Percentiles rank a stretch among this genome's conserved stretches.
Conservation (phyloP, 23 red algal genomes). For the Gracilaria gracilis region DNA sequence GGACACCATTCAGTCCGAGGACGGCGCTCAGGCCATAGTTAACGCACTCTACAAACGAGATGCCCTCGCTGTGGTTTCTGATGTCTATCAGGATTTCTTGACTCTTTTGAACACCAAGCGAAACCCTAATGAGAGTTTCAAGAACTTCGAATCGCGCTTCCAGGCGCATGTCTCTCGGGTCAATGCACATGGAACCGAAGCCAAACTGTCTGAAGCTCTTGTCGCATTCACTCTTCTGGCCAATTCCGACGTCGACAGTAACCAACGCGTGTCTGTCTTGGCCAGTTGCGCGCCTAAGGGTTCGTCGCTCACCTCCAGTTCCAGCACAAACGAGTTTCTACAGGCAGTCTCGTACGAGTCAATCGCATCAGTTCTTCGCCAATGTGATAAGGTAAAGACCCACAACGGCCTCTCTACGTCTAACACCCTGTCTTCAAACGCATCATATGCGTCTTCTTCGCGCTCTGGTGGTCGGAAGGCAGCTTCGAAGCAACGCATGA, state of each 20-base stretch:
- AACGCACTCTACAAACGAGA: constrained; percentile 37
- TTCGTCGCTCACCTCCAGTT: background rate
- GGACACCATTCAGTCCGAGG: background rate
- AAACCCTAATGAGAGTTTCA: background rate
- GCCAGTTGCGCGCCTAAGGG: background rate
- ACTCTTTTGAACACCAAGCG: background rate
- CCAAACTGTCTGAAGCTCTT: background rate
- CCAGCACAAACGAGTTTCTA: background rate
- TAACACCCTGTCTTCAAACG: too few species aligned
- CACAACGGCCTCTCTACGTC: background rate
- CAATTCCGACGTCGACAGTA: background rate
- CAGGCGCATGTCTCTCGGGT: background rate
- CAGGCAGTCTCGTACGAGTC: background rate
- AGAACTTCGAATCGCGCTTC: background rate
- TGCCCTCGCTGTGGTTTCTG: constrained; percentile 26
- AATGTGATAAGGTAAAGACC: background rate
- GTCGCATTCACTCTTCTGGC: background rate
- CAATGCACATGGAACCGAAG: background rate
- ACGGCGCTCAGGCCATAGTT: constrained; percentile 28
- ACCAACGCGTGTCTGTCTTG: background rate
- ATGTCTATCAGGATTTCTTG: constrained; percentile 5
- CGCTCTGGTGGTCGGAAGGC: too few species aligned
- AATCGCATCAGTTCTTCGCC: background rate
- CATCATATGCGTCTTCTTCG: too few species aligned
- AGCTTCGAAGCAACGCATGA: background rate